These are phyloP conservation scores for Cunninghamia lanceolata DNA, from an alignment of 75 land plant genomes.

Conservation along the genomic window DNA sequence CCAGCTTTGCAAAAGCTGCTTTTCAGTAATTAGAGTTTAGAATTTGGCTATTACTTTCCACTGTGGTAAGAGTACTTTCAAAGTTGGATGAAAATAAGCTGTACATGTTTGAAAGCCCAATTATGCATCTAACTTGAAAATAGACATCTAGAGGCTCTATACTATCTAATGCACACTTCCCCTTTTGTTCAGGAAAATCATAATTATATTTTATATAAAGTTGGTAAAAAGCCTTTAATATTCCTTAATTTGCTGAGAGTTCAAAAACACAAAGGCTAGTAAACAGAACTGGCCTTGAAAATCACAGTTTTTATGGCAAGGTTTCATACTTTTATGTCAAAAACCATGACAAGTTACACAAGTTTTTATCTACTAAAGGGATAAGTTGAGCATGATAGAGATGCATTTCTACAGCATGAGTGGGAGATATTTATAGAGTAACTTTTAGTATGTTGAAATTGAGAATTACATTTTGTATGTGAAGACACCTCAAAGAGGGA, in stretches of 20 bases:
- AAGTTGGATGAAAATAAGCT: not conserved
- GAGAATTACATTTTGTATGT: not conserved
- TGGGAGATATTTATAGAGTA: not conserved
- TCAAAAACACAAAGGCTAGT: too few species aligned
- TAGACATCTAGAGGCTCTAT: not conserved
- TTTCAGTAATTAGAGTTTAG: slow-evolving; percentile 24
- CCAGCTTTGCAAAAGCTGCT: slow-evolving; percentile 66
- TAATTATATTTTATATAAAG: too few species aligned
- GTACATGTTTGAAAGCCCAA: not conserved
- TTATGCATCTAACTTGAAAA: not conserved
- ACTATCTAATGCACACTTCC: not conserved
- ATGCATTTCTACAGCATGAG: not conserved
- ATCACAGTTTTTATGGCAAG: too few species aligned
- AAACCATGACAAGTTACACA: too few species aligned
- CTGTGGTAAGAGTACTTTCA: not conserved
- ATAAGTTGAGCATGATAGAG: too few species aligned
- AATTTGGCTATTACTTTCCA: not conserved
- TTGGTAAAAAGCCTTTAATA: not conserved
- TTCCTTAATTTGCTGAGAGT: too few species aligned
- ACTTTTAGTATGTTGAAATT: not conserved
- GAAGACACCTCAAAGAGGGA: not conserved
- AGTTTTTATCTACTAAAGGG: too few species aligned
- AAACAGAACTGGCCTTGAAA: too few species aligned
- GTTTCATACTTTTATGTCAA: too few species aligned
- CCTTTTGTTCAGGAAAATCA: too few species aligned